Percentiles rank a stretch among this genome's conserved stretches.
Evolutionary conservation across 2,329 filamentous ascomycete genomes (phyloP).

Genomic region (Stemphylium beticola): DNA sequence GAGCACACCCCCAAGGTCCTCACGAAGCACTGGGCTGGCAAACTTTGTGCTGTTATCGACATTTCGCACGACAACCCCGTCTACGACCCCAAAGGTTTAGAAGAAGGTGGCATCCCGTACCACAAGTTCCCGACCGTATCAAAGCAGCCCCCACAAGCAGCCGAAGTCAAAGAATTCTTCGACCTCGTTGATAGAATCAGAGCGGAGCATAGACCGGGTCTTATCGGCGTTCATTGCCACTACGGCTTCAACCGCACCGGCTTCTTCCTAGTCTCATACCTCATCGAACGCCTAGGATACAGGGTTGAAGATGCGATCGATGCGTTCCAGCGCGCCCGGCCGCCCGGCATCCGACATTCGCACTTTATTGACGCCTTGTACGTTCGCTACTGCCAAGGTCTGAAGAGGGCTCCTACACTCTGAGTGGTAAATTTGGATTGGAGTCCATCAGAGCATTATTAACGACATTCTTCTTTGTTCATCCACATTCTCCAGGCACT

Average conservation of each 20-base stretch:
- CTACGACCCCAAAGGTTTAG: conserved; percentile 71
- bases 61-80: conserved; percentile 91
- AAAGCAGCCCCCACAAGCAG: conserved; percentile 77
- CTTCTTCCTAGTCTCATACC: conserved; percentile 86
- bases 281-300: conserved; percentile 81
- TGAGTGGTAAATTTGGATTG: conserved; percentile 5
- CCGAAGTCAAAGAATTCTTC: conserved; percentile 67
- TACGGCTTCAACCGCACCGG: conserved; percentile 96
- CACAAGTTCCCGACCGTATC: conserved; percentile 92
- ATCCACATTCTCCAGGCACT: too few relatives aligned
- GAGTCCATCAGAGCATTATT: too few relatives aligned
- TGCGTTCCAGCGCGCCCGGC: conserved; percentile 72
- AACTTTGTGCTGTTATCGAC: conserved; percentile 80
- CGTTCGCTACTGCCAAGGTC: conserved; percentile 71
- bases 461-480: not conserved
- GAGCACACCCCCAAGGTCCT: conserved; percentile 78
- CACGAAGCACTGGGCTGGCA: conserved; percentile 67
- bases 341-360: conserved; percentile 85
- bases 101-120: conserved; percentile 54
- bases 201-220: conserved; percentile 32
- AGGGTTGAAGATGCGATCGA: conserved; percentile 78
- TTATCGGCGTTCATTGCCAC: conserved; percentile 89
- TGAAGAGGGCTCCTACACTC: conserved; percentile 46
- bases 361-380: conserved; percentile 87
- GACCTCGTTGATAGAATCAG: conserved; percentile 60